These are phyloP conservation scores for Vachellia collinsii DNA, from an alignment of 306 rosid species.

Conservation along the genomic window DNA sequence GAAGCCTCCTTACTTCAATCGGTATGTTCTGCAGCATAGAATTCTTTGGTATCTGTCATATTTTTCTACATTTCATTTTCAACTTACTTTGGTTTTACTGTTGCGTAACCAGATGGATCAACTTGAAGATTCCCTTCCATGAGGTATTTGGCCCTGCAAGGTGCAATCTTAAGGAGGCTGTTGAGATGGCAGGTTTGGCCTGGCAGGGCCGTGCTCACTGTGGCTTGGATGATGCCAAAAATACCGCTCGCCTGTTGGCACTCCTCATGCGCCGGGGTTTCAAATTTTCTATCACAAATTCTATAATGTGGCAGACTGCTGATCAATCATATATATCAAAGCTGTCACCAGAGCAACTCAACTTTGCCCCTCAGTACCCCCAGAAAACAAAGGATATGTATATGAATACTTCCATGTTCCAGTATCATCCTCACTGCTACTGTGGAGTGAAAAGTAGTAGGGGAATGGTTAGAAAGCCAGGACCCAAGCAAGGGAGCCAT, in stretches of 20 bases:
- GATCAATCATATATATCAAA: constrained; percentile 57
- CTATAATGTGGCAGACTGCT: constrained; percentile 65
- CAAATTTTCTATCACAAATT: constrained; percentile 73
- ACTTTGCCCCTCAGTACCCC: constrained; percentile 48
- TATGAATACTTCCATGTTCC: constrained; percentile 44
- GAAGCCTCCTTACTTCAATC: constrained; percentile 87
- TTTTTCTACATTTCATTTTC: constrained; percentile 26
- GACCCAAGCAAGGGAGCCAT: constrained; percentile 79
- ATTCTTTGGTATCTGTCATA: constrained; percentile 23
- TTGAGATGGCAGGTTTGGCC: constrained; percentile 77
- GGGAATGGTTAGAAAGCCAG: constrained; percentile 73
- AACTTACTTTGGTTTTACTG: constrained; percentile 39
- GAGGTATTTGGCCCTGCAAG: constrained; percentile 82
- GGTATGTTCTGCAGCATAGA: constrained; percentile 49
- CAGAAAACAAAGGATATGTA: constrained; percentile 58
- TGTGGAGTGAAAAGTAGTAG: constrained; percentile 85
- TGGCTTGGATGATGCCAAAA: constrained; percentile 92
- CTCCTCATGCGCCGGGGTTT: constrained; percentile 80
- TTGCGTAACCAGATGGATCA: constrained; percentile 73
- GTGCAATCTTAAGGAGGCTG: constrained; percentile 93
- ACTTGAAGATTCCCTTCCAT: constrained; percentile 75
- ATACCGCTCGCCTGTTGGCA: constrained; percentile 78
- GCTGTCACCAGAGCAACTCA: constrained; percentile 58
- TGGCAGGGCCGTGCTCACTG: constrained; percentile 98
- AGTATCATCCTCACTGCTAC: constrained; percentile 64